These are phyloP conservation scores for Ophiostoma angusticollis DNA, from an alignment of 2,329 filamentous ascomycete species.

Conservation along the genomic window DNA sequence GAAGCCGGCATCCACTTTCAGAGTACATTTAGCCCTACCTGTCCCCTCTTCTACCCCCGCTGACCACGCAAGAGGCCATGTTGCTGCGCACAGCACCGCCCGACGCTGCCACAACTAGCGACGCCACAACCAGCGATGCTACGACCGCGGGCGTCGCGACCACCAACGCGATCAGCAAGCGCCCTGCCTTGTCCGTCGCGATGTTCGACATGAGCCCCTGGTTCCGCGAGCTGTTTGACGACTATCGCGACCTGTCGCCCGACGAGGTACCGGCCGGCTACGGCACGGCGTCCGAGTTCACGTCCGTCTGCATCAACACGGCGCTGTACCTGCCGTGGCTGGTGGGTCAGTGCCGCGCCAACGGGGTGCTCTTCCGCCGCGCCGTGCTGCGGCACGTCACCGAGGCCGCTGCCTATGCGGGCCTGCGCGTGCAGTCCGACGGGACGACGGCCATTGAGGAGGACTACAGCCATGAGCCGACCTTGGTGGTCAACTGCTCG, in stretches of 20 bases:
- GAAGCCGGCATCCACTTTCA: slow-evolving; percentile 76
- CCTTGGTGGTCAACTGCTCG: slow-evolving; percentile 73
- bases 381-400: slow-evolving; percentile 54
- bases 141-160: too few species aligned
- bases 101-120: too few species aligned
- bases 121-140: too few species aligned
- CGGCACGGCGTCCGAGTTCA: slow-evolving; percentile 64
- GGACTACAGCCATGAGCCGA: slow-evolving; percentile 14
- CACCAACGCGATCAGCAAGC: slow-evolving; percentile 23
- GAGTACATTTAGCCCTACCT: slow-evolving; percentile 26
- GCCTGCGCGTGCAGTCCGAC: slow-evolving; percentile 15
- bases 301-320: slow-evolving; percentile 83
- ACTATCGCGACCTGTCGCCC: slow-evolving; percentile 51
- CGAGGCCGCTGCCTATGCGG: slow-evolving; percentile 50
- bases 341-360: slow-evolving; percentile 61
- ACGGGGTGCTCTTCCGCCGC: slow-evolving; percentile 56
- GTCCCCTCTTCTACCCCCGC: not conserved
- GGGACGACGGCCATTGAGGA: slow-evolving; percentile 39
- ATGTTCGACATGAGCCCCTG: slow-evolving; percentile 57
- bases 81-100: slow-evolving; percentile 45
- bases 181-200: slow-evolving; percentile 41
- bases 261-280: slow-evolving; percentile 49
- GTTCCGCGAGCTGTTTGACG: slow-evolving; percentile 58
- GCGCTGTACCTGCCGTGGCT: slow-evolving; percentile 81
- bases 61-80: slow-evolving; percentile 27